These are phyloP conservation scores for Ploettnerulaceae sp. DNA, from an alignment of 2,329 filamentous ascomycete species.

Conservation along the genomic window DNA sequence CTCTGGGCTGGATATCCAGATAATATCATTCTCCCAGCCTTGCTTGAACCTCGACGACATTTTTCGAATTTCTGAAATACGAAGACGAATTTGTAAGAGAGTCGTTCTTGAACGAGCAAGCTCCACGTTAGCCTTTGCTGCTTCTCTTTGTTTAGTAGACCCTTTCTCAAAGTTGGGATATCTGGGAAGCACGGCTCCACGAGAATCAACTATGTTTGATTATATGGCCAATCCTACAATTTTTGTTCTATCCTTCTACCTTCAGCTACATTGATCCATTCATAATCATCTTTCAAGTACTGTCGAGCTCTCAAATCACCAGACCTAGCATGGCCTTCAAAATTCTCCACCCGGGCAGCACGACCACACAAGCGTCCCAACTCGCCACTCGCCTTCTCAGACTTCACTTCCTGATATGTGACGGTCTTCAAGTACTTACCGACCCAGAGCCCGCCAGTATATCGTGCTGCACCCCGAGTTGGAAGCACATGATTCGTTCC, in stretches of 20 bases:
- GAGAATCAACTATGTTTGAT: not conserved
- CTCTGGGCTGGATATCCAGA: no score
- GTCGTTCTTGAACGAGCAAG: no score
- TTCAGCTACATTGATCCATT: conserved; percentile 37
- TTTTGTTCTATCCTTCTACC: not conserved
- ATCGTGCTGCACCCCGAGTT: conserved; percentile 43
- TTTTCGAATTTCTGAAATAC: no score
- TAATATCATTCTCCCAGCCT: no score
- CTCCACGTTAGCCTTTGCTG: no score
- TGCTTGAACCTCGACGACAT: no score
- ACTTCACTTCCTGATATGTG: conserved; percentile 49
- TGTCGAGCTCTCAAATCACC: conserved; percentile 44
- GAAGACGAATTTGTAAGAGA: no score
- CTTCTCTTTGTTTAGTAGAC: no score
- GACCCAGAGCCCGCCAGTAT: conserved; percentile 50
- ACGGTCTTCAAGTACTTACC: conserved; percentile 48
- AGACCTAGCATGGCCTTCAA: conserved; percentile 48
- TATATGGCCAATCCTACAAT: not conserved
- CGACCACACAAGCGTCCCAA: no score
- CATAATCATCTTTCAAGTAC: conserved; percentile 39
- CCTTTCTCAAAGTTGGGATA: no score
- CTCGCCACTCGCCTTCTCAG: conserved; percentile 41
- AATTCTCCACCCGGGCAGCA: conserved; percentile 45
- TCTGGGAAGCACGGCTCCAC: no score
- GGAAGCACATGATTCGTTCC: conserved; percentile 52